Percentiles rank a stretch among this genome's conserved stretches.
phyloP scores from a whole-genome alignment of 202 grass and related monocot species.

The Saccharum hybrid region DNA sequence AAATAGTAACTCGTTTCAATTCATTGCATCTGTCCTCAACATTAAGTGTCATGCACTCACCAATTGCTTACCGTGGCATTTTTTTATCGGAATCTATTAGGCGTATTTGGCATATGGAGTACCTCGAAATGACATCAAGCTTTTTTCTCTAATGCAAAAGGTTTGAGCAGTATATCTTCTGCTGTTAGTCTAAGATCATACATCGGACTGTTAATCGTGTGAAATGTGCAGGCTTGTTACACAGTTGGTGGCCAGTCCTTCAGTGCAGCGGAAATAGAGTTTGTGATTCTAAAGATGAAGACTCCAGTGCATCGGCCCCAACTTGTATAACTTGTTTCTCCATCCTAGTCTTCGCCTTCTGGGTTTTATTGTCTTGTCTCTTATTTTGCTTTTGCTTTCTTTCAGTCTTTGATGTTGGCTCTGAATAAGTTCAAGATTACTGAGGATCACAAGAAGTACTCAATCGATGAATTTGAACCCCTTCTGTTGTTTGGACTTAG shows the following conservation, averaged over 20 bases:
- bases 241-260: constrained; percentile 87
- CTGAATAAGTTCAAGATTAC: constrained; percentile 94
- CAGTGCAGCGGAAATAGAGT: constrained; percentile 99
- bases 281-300: constrained; percentile 95
- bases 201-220: constrained; percentile 36
- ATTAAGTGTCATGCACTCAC: neutral
- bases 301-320: constrained; percentile 88
- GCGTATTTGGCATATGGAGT: constrained; percentile 99
- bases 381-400: constrained; percentile 41
- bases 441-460: constrained; percentile 90
- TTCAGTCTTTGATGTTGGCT: constrained; percentile 86
- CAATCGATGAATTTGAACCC: constrained; percentile 69
- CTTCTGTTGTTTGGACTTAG: constrained; percentile 86
- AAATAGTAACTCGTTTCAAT: constrained; percentile 1
- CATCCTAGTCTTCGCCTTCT: constrained; percentile 31
- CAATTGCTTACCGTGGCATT: constrained; percentile 37
- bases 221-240: constrained; percentile 82
- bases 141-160: constrained; percentile 99
- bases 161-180: constrained; percentile 46
- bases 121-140: constrained; percentile 94
- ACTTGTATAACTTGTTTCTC: constrained; percentile 61
- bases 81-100: constrained; percentile 47
- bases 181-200: constrained; percentile 25
- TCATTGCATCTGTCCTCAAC: neutral
- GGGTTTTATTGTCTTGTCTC: constrained; percentile 28